Conservation (phyloP, 306 rosid genomes). For the Quercus alba region DNA sequence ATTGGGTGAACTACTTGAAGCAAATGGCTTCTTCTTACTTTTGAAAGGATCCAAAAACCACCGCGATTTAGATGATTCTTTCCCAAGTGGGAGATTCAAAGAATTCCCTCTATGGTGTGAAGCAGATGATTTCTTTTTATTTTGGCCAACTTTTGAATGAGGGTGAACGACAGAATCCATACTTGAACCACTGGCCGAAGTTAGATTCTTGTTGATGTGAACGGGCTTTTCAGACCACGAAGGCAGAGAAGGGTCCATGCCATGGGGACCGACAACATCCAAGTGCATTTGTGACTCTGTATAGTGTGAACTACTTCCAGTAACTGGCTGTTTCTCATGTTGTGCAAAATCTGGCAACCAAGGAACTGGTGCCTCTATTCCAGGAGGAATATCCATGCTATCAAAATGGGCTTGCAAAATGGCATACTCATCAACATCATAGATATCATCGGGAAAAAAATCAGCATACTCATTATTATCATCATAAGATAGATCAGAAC, state of each 20-base stretch:
- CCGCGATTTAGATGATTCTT: constrained; percentile 38
- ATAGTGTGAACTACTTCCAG: constrained; percentile 35
- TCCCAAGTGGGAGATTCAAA: constrained; percentile 36
- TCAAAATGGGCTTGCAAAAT: constrained; percentile 65
- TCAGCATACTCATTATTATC: constrained; percentile 37
- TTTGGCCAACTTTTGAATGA: constrained; percentile 28
- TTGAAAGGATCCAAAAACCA: constrained; percentile 43
- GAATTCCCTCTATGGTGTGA: constrained; percentile 28
- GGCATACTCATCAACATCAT: constrained; percentile 55
- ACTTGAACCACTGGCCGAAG: constrained; percentile 27
- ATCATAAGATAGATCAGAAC: constrained; percentile 50
- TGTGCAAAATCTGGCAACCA: constrained; percentile 43
- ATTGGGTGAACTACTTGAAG: constrained; percentile 29
- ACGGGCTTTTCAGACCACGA: constrained; percentile 27
- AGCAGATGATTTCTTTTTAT: constrained; percentile 35
- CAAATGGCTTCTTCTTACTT: constrained; percentile 37
- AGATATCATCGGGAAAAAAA: constrained; percentile 41
- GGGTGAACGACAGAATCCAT: constrained; percentile 19
- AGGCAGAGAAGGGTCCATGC: constrained; percentile 17
- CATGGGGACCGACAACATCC: constrained; percentile 17
- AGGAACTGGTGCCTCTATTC: constrained; percentile 77
- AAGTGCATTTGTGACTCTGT: constrained; percentile 23
- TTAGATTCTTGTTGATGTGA: constrained; percentile 19
- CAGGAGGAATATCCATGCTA: constrained; percentile 64
- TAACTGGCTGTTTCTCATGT: constrained; percentile 13